Conservation (phyloP, 495 filamentous ascomycete genomes). For the Halenospora varia region DNA sequence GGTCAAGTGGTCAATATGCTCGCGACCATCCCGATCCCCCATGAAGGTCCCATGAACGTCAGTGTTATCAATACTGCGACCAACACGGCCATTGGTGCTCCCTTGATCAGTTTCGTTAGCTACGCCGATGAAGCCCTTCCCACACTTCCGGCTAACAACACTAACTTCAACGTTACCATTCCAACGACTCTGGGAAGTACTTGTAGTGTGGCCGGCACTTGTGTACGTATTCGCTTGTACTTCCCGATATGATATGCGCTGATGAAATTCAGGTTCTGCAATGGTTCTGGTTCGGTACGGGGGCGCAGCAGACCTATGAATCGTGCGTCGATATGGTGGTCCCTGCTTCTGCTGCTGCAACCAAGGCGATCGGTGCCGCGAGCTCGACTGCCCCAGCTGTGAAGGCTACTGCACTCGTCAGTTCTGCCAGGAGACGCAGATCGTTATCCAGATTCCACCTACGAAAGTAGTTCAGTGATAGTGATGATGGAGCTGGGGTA, state of each 20-base stretch:
- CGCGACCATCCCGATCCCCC: conserved; percentile 31
- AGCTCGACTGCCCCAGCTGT: too few relatives aligned
- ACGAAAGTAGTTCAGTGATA: too few relatives aligned
- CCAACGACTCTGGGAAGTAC: conserved; percentile 50
- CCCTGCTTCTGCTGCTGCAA: too few relatives aligned
- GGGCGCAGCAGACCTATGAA: conserved; percentile 69
- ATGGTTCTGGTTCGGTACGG: conserved; percentile 65
- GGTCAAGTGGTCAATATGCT: conserved; percentile 57
- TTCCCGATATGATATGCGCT: not conserved
- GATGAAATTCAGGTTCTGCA: conserved; percentile 41
- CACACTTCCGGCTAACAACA: conserved; percentile 50
- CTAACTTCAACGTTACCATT: conserved; percentile 61
- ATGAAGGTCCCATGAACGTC: conserved; percentile 19
- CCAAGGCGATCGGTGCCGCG: too few relatives aligned
- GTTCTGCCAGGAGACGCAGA: too few relatives aligned
- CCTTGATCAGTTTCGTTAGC: conserved; percentile 11
- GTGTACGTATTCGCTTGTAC: conserved; percentile 32
- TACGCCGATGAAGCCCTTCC: conserved; percentile 47
- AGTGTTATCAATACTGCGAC: conserved; percentile 14
- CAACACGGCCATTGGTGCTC: conserved; percentile 11
- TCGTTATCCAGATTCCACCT: too few relatives aligned
- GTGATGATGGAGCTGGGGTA: too few relatives aligned
- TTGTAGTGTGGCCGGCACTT: conserved; percentile 59
- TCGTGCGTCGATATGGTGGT: conserved; percentile 65
- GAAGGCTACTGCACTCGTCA: too few relatives aligned